Evolutionary conservation across 1,284 basidiomycete species (phyloP), one percentile per base, ranked within the genome.

Genomic region (Phellopilus nigrolimitatus): DNA sequence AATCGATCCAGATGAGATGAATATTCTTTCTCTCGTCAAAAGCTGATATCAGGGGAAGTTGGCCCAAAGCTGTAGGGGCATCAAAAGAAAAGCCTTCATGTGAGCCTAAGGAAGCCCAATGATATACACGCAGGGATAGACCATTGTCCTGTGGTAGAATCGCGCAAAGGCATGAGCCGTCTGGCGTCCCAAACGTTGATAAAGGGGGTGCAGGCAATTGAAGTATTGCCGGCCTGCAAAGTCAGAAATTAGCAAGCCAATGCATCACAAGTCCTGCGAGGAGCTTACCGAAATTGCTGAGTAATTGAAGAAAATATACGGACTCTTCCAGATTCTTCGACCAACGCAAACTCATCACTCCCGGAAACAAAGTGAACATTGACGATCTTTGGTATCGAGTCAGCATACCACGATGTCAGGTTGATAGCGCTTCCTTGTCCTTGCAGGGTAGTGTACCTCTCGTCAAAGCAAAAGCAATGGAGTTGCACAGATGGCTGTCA

Each of bases 21-120:
- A 75, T 68, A 13, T 63, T 67, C 10, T 60, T 62, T 46, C 73
- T 67, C 25, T 61, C 69, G 17, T 68, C 64, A 12, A 81, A 57
- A 0, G 80, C 79, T 0, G 78, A 78, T 13, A 78, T 52, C 9
- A 64, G 57, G 2, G 69, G 52, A 4, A 57, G 56, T 4, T 60
- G 56, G 15, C 58, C 58, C 3, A 57, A 57, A 46, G 67, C 61
- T 33, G 63, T 59, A 1, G 62, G 55, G 15, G 73, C 56, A 19
- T 63, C 56, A 2, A 77, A 59, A 17, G 56, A 38, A n/a, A 75
- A 68, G 9, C 79, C 79, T 9, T 64, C 60, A 0, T 67, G 69
- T 0, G 74, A 73, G 1, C 79, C 79, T 57, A 82, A 80, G 0
- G 75, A 79, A 1, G 64, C 65, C 75, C 76, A 79, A 53, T 82